These are phyloP conservation scores for Achaetomium macrosporum DNA, from an alignment of 2,329 filamentous ascomycete genomes.

Conservation along the genomic window DNA sequence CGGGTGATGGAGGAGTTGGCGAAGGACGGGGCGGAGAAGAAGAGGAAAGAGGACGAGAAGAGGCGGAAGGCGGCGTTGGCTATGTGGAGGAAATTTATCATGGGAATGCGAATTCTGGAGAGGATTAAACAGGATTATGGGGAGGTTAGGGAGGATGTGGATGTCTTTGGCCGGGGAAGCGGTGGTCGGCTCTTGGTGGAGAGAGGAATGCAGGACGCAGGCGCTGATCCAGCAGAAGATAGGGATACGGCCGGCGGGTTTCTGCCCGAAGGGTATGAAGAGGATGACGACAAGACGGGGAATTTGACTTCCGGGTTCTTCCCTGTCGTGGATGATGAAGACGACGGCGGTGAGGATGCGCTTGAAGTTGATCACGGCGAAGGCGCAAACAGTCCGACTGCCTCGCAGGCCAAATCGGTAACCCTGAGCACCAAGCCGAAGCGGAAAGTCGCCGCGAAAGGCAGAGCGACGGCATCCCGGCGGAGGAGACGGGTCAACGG, in stretches of 20 bases:
- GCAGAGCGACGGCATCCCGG: conserved; percentile 7
- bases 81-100: conserved; percentile 81
- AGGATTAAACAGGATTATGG: conserved; percentile 73
- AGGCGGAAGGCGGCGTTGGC: conserved; percentile 65
- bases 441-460: conserved; percentile 13
- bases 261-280: conserved; percentile 50
- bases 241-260: conserved; percentile 57
- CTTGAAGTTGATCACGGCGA: conserved; percentile 30
- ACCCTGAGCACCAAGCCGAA: conserved; percentile 20
- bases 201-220: conserved; percentile 24
- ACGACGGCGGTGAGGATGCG: conserved; percentile 35
- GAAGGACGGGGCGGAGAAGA: conserved; percentile 68
- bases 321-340: conserved; percentile 39
- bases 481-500: conserved; percentile 18
- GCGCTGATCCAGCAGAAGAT: conserved; percentile 27
- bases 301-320: conserved; percentile 43
- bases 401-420: background rate
- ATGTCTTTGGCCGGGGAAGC: conserved; percentile 50
- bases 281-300: conserved; percentile 30
- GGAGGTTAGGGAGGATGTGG: conserved; percentile 46
- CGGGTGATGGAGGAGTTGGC: conserved; percentile 71
- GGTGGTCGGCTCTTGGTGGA: conserved; percentile 23
- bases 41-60: conserved; percentile 78
- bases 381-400: background rate
- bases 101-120: conserved; percentile 76